phyloP scores from a whole-genome alignment of 345 rosid species.

The Eucalyptus tenuipes region DNA sequence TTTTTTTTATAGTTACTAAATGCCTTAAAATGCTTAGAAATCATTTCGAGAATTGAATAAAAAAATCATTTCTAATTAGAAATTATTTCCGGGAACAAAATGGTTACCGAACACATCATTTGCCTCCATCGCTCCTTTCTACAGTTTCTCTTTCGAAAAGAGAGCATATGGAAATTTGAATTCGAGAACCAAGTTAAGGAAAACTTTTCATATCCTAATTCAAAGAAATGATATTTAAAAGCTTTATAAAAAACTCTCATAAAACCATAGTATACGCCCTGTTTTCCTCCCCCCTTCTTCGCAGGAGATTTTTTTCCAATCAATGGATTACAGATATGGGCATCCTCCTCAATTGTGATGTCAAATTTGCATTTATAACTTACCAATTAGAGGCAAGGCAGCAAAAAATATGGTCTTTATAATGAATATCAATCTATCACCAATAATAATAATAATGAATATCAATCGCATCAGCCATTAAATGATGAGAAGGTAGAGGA shows the following conservation, averaged over 20 bases:
- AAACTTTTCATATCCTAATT: background rate
- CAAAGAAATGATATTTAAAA: background rate
- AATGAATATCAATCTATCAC: background rate
- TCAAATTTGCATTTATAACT: background rate
- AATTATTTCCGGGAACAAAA: rapidly evolving
- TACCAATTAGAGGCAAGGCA: background rate
- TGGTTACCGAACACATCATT: rapidly evolving
- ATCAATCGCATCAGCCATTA: background rate
- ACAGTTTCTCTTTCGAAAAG: background rate
- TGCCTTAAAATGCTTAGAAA: too few species aligned
- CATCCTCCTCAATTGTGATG: background rate
- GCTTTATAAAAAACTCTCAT: background rate
- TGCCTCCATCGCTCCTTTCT: rapidly evolving
- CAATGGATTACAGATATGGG: background rate
- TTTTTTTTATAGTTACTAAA: rapidly evolving
- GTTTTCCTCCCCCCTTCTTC: background rate
- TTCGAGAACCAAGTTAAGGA: background rate
- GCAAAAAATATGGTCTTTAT: background rate
- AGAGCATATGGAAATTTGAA: background rate
- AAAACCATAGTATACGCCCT: background rate
- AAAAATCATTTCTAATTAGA: too few species aligned
- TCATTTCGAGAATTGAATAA: too few species aligned
- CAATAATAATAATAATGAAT: too few species aligned
- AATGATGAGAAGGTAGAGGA: background rate
- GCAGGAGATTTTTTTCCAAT: background rate